Conservation (phyloP, 192 early-diverging fungal genomes). For the Ambispora gerdemannii region DNA sequence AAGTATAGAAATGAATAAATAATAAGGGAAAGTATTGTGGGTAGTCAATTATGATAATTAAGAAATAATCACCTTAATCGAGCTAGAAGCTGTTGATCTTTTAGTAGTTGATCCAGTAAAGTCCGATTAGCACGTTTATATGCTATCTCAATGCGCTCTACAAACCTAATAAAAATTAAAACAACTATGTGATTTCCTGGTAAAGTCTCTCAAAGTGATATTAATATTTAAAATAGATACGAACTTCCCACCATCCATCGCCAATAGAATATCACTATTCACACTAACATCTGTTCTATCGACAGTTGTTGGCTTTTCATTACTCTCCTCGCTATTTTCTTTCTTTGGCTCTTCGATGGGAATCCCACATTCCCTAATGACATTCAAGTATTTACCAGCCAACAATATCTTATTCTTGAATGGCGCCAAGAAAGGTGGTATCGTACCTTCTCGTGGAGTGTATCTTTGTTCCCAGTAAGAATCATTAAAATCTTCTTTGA, state of each 20-base stretch:
- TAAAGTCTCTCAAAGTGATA: no score
- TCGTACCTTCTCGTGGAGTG: constrained; percentile 55
- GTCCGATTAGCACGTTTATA: constrained; percentile 87
- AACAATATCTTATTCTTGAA: constrained; percentile 77
- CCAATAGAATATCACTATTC: constrained; percentile 49
- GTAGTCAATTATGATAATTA: neutral
- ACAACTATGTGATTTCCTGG: neutral
- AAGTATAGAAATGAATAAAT: neutral
- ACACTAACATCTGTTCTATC: constrained; percentile 30
- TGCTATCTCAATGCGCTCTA: constrained; percentile 78
- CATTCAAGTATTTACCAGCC: constrained; percentile 95
- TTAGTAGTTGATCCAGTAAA: constrained; percentile 74
- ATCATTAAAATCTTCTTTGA: constrained; percentile 78
- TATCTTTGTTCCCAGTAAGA: constrained; percentile 84
- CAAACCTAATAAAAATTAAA: constrained; percentile 44
- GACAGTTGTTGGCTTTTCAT: constrained; percentile 17
- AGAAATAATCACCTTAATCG: constrained; percentile 56
- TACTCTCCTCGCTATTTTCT: constrained; percentile 29
- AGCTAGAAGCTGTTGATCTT: constrained; percentile 72
- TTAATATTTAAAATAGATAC: neutral
- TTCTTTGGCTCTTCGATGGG: constrained; percentile 37
- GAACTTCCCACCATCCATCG: constrained; percentile 55
- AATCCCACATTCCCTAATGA: constrained; percentile 81
- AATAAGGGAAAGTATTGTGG: neutral
- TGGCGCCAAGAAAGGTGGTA: constrained; percentile 78